phyloP scores from a whole-genome alignment of 1,284 basidiomycete species.

The Marasmius oreades region DNA sequence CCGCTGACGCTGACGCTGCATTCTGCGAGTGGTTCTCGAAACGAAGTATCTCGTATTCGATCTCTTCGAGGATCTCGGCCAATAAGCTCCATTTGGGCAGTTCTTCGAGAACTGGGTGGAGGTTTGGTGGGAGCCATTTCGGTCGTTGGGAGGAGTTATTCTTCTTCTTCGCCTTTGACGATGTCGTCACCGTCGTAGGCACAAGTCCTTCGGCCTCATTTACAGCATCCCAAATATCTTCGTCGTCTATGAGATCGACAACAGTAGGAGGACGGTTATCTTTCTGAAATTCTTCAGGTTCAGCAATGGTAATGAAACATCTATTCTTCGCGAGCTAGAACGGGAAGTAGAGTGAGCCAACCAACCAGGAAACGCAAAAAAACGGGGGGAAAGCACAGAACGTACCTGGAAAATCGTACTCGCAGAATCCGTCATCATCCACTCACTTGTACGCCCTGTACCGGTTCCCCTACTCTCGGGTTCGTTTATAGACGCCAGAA shows the following conservation, averaged over 20 bases:
- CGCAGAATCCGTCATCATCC: conserved; percentile 90
- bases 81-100: conserved; percentile 93
- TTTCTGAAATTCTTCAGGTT: neutral
- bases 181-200: conserved; percentile 13
- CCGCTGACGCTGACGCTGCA: conserved; percentile 37
- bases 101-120: conserved; percentile 90
- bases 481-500: conserved; percentile 70
- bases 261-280: too few relatives aligned
- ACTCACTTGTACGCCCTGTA: conserved; percentile 36
- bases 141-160: conserved; percentile 24
- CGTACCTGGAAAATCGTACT: conserved; percentile 76
- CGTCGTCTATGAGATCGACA: conserved; percentile 51
- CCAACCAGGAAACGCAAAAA: too few relatives aligned
- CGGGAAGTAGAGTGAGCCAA: too few relatives aligned
- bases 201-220: conserved; percentile 54
- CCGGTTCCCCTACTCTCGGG: neutral
- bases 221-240: conserved; percentile 69
- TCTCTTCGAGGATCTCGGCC: conserved; percentile 84
- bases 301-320: conserved; percentile 61
- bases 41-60: conserved; percentile 89
- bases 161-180: conserved; percentile 21
- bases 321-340: conserved; percentile 64
- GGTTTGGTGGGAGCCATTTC: conserved; percentile 71
- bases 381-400: too few relatives aligned
- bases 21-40: too few relatives aligned